A percentile compares a stretch with the other conserved stretches of the same genome.
phyloP scores from a whole-genome alignment of 2,329 filamentous ascomycete genomes.

The Fusarium longipes region DNA sequence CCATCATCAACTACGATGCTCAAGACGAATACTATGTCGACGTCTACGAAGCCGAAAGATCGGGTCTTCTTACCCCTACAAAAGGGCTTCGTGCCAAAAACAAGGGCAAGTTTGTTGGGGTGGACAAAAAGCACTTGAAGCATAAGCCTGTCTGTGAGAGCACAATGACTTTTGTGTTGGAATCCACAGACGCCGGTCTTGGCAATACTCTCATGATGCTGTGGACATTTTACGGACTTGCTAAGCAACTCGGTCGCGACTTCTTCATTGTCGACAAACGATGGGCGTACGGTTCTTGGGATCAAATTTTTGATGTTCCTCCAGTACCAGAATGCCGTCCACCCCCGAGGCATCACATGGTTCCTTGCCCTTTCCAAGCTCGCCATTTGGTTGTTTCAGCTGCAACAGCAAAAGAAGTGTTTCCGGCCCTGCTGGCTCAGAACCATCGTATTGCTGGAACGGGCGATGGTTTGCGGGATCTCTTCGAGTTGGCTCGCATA shows the following conservation, averaged over 20 bases:
- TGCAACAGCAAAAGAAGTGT: constrained; percentile 72
- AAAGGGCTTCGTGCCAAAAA: constrained; percentile 55
- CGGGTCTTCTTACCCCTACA: constrained; percentile 64
- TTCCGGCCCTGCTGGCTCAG: constrained; percentile 64
- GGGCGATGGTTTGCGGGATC: constrained; percentile 55
- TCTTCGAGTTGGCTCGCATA: constrained; percentile 74
- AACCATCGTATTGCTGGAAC: constrained; percentile 45
- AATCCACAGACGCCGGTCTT: constrained; percentile 77
- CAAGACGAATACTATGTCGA: constrained; percentile 79
- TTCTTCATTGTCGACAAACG: constrained; percentile 89
- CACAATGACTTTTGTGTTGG: constrained; percentile 82
- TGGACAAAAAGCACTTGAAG: constrained; percentile 56
- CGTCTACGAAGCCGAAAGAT: constrained; percentile 74
- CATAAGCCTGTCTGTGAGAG: constrained; percentile 71
- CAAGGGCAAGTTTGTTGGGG: constrained; percentile 61
- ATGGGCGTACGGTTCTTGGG: constrained; percentile 84
- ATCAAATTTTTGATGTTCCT: constrained; percentile 75
- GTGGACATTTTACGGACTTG: constrained; percentile 86
- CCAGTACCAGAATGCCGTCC: constrained; percentile 74
- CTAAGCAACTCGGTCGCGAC: constrained; percentile 75
- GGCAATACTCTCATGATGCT: constrained; percentile 81
- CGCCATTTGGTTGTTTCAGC: constrained; percentile 79
- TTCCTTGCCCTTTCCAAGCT: constrained; percentile 82
- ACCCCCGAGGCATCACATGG: constrained; percentile 78
- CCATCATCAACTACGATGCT: constrained; percentile 66